Conservation (phyloP, 805 yeast genomes). For the Yarrowia divulgata region DNA sequence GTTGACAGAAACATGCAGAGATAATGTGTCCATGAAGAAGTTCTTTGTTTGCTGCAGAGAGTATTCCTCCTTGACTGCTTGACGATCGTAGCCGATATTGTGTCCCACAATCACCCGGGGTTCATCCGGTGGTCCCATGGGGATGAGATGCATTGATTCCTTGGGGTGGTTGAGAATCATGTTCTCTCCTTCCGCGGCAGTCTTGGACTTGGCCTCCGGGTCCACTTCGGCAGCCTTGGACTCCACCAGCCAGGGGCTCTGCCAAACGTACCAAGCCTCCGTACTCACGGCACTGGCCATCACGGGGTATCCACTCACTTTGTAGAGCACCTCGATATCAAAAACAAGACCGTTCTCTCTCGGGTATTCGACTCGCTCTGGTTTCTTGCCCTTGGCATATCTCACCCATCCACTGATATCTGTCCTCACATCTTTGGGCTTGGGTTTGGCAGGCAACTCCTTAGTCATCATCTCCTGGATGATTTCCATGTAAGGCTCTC, state of each 20-base stretch:
- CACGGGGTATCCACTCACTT: constrained; percentile 73
- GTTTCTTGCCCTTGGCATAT: constrained; percentile 63
- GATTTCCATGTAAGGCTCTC: constrained; percentile 66
- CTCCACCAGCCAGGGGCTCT: constrained; percentile 67
- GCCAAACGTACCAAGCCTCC: constrained; percentile 93
- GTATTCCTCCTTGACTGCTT: constrained; percentile 85
- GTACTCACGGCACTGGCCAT: constrained; percentile 80
- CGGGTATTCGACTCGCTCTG: constrained; percentile 71
- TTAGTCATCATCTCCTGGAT: constrained; percentile 56
- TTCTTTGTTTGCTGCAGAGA: constrained; percentile 68
- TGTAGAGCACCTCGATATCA: constrained; percentile 88
- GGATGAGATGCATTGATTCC: constrained; percentile 65
- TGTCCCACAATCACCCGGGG: constrained; percentile 82
- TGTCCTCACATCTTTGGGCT: constrained; percentile 55
- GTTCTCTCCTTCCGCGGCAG: neutral
- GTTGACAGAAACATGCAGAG: constrained; percentile 84
- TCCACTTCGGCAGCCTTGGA: neutral
- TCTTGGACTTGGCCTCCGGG: neutral
- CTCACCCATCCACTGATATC: constrained; percentile 80
- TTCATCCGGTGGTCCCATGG: constrained; percentile 61
- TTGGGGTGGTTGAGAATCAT: constrained; percentile 50
- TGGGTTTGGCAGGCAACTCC: constrained; percentile 56
- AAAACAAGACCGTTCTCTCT: constrained; percentile 75
- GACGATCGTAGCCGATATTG: constrained; percentile 89
- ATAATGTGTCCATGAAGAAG: constrained; percentile 89